These are phyloP conservation scores for Fusarium aywerte DNA, from an alignment of 2,329 filamentous ascomycete genomes.

Conservation along the genomic window DNA sequence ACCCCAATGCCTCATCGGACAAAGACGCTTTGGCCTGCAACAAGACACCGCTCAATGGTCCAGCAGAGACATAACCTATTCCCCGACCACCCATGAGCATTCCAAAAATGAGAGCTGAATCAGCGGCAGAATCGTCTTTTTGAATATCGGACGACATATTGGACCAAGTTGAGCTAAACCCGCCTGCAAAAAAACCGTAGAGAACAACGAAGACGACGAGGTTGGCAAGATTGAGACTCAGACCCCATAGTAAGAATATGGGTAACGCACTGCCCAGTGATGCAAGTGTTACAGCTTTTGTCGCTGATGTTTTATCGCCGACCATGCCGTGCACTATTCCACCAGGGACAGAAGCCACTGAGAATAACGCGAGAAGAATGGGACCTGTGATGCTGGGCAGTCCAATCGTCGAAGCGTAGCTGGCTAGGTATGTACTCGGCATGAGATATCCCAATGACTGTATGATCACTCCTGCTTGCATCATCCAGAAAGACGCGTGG, in stretches of 20 bases:
- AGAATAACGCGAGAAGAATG: slow-evolving; percentile 66
- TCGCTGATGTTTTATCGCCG: slow-evolving; percentile 61
- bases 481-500: slow-evolving; percentile 67
- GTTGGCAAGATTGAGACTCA: slow-evolving; percentile 60
- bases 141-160: slow-evolving; percentile 59
- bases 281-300: slow-evolving; percentile 64
- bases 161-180: slow-evolving; percentile 70
- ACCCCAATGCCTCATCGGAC: slow-evolving; percentile 44
- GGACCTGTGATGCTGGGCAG: slow-evolving; percentile 60
- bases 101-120: slow-evolving; percentile 47
- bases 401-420: slow-evolving; percentile 62
- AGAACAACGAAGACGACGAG: slow-evolving; percentile 68
- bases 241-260: slow-evolving; percentile 70
- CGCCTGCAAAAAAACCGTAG: slow-evolving; percentile 72
- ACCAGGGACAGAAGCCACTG: slow-evolving; percentile 66
- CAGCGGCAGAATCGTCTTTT: slow-evolving; percentile 38
- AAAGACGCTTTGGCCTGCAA: slow-evolving; percentile 38
- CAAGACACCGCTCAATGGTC: slow-evolving; percentile 46
- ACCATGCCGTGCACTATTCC: slow-evolving; percentile 66
- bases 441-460: slow-evolving; percentile 70
- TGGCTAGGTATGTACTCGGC: slow-evolving; percentile 67
- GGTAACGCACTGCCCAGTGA: slow-evolving; percentile 65
- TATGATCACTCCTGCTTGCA: slow-evolving; percentile 64
- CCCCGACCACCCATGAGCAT: slow-evolving; percentile 48
- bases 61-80: slow-evolving; percentile 45